These are phyloP conservation scores for Mycena leptocephala DNA, from an alignment of 768 basidiomycete species.

Conservation along the genomic window DNA sequence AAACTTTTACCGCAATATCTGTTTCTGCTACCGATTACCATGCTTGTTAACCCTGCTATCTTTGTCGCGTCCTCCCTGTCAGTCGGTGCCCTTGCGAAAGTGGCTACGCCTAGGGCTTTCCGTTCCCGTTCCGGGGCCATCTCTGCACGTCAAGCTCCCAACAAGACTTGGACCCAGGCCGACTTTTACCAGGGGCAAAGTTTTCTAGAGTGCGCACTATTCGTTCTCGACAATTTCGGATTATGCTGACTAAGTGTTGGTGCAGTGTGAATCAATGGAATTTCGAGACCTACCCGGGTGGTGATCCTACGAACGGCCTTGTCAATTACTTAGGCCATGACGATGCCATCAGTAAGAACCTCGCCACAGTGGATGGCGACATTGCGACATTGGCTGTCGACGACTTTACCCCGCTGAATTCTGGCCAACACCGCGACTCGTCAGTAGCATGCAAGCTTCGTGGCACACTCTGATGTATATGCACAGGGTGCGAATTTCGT, in stretches of 20 bases:
- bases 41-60: not conserved
- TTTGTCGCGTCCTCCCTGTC: slow-evolving; percentile 1
- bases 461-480: too few relatives aligned
- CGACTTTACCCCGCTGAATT: slow-evolving; percentile 51
- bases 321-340: slow-evolving; percentile 58
- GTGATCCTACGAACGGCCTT: slow-evolving; percentile 65
- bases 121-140: not conserved
- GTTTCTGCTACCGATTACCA: not conserved
- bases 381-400: slow-evolving; percentile 63
- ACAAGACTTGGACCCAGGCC: slow-evolving; percentile 20
- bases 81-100: not conserved
- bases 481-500: slow-evolving; percentile 64
- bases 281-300: slow-evolving; percentile 55
- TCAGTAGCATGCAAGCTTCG: slow-evolving; percentile 67
- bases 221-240: not conserved
- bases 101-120: not conserved
- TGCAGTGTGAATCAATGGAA: slow-evolving; percentile 48
- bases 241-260: too few relatives aligned
- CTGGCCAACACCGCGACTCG: slow-evolving; percentile 65
- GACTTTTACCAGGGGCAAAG: slow-evolving; percentile 53
- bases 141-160: not conserved
- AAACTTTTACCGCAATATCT: not conserved
- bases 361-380: slow-evolving; percentile 63
- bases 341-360: slow-evolving; percentile 52
- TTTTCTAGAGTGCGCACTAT: slow-evolving; percentile 59